Evolutionary conservation across 345 rosid species (phyloP), one percentile per base, ranked within the genome.

Genomic region (Arabidopsis arenosa): DNA sequence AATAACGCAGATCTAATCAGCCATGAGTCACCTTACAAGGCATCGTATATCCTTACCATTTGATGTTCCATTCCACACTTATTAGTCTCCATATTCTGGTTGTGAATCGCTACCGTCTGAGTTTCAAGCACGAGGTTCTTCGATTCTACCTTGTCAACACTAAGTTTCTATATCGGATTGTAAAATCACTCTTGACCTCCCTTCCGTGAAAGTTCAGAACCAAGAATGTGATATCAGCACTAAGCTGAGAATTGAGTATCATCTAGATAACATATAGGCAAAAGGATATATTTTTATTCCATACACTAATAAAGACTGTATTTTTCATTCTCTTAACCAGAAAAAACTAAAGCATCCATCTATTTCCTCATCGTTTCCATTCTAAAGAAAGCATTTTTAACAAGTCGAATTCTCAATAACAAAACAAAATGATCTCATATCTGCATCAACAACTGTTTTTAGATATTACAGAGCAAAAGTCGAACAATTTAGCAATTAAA

Each of bases 101-200:
- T 7, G 44, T 70, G 4, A 85, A 87, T 71, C 72, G 65, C 18
- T 85, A 86, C 74, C 67, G 49, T 37, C 76, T 61, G 11, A 70
- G 84, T 54, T 83, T 86, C 75, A 73, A 75, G 79, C 87, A 88
- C 56, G 86, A 81, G 75, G 73, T 2, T 72, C 82, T 0, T 51
- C 55, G 4, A 60, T 62, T 13, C 56, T 84, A 21, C 66, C 70
- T 3, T 43, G 72, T 18, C 21, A 70, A 80, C 83, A 83, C 39
- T 72, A 64, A 2, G 69, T 77, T 18, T 81, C 84, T 32, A 73
- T 68, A 45, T 84, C 83, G 26, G 72, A 54, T 9, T 86, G 92
- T 64, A 69, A 15, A 48, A 65, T 86, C 57, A 66, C 70, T 0
- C 2, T 84, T 4, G 75, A 37, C n/a, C 28, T 85, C 36, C 70